Conservation (phyloP, 1,284 basidiomycete species). For the Moesziomyces sp. region DNA sequence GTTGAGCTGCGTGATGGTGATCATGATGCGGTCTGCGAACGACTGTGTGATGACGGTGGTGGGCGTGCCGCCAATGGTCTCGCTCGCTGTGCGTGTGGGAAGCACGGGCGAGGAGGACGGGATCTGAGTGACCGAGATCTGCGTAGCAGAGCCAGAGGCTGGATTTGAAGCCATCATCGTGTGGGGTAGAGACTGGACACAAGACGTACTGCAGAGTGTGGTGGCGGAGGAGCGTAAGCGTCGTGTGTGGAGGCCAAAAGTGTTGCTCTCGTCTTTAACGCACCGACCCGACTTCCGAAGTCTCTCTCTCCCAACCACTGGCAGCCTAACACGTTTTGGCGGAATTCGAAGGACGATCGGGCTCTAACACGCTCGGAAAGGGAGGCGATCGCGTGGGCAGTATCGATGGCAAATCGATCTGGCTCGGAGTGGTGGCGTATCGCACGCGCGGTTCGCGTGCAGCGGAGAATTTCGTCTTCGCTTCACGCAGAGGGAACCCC, state of each 20-base stretch:
- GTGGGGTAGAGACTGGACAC: too few species aligned
- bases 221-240: too few species aligned
- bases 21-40: constrained; percentile 50
- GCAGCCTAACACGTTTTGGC: too few species aligned
- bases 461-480: background rate
- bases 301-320: too few species aligned
- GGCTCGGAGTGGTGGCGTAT: background rate
- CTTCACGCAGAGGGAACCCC: background rate
- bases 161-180: too few species aligned
- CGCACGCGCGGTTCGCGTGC: background rate
- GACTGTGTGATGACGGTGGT: constrained; percentile 47
- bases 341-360: too few species aligned
- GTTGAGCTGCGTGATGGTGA: constrained; percentile 52
- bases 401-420: background rate
- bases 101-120: constrained; percentile 7
- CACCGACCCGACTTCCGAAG: too few species aligned
- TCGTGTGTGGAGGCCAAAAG: too few species aligned
- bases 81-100: constrained; percentile 12
- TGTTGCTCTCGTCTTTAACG: too few species aligned
- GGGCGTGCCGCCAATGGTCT: constrained; percentile 5
- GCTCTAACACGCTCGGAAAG: too few species aligned
- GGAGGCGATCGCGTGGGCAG: background rate
- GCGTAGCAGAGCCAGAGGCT: too few species aligned
- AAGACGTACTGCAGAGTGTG: too few species aligned
- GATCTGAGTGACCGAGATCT: constrained; percentile 3